phyloP scores from a whole-genome alignment of 1,284 basidiomycete genomes.

The Inonotus obliquus region DNA sequence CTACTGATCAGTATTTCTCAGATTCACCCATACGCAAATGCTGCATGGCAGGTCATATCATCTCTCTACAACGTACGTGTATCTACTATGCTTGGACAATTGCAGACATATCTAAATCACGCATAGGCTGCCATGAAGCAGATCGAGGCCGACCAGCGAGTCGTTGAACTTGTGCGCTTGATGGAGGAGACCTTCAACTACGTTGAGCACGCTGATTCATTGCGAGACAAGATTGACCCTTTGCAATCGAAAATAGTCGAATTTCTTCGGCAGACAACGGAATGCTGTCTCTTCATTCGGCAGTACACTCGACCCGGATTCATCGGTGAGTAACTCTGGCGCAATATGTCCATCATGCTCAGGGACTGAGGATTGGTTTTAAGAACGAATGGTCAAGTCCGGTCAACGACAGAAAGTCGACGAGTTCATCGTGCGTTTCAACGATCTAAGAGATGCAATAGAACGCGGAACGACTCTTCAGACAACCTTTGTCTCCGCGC shows the following conservation, averaged over 20 bases:
- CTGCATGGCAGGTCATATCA: no score
- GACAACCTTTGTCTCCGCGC: background rate
- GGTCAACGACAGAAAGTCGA: background rate
- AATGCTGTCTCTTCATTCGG: constrained; percentile 13
- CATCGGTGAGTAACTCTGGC: background rate
- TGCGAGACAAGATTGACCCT: constrained; percentile 4
- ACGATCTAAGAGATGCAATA: background rate
- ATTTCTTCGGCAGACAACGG: constrained; percentile 9
- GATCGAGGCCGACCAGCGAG: background rate
- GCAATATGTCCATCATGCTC: no score
- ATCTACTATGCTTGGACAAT: no score
- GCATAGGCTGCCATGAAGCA: no score
- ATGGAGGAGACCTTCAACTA: constrained; percentile 12
- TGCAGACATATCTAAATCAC: no score
- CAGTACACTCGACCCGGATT: constrained; percentile 12
- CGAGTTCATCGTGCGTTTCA: background rate
- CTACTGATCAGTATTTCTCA: no score
- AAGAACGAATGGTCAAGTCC: background rate
- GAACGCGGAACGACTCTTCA: background rate
- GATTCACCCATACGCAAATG: no score
- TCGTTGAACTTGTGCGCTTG: constrained; percentile 4
- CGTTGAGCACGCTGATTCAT: background rate
- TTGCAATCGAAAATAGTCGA: background rate
- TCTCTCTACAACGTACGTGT: no score
- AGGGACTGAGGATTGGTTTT: no score